These are phyloP conservation scores for Candida nitratophila DNA, from an alignment of 805 yeast genomes.

Conservation along the genomic window DNA sequence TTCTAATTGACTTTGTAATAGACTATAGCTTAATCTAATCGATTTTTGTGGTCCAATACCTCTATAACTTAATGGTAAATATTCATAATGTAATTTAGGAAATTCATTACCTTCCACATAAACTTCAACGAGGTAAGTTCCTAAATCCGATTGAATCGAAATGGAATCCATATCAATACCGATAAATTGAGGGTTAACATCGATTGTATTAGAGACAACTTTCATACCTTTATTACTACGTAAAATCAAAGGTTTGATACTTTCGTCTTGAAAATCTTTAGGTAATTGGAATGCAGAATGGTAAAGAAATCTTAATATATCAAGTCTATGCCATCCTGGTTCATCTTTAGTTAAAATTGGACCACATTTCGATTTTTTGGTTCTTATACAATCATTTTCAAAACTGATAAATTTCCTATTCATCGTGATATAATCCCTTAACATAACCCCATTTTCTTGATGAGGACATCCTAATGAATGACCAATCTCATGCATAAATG, in stretches of 20 bases:
- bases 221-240: conserved; percentile 24
- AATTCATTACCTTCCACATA: conserved; percentile 43
- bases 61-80: conserved; percentile 43
- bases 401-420: conserved; percentile 75
- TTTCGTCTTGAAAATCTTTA: conserved; percentile 41
- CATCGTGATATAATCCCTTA: conserved; percentile 74
- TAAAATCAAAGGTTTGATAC: conserved; percentile 28
- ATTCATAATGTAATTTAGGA: conserved; percentile 56
- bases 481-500: conserved; percentile 93
- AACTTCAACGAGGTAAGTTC: conserved; percentile 72
- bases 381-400: conserved; percentile 53
- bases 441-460: conserved; percentile 84
- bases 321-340: conserved; percentile 85
- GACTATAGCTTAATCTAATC: conserved; percentile 40
- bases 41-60: conserved; percentile 58
- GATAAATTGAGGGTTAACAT: conserved; percentile 35
- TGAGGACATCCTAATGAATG: conserved; percentile 90
- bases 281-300: conserved; percentile 80
- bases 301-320: conserved; percentile 64
- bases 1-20: conserved; percentile 33
- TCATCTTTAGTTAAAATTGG: conserved; percentile 54
- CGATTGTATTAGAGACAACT: conserved; percentile 19
- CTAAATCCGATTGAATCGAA: conserved; percentile 47
- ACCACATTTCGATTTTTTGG: conserved; percentile 38
- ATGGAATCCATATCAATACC: conserved; percentile 40